Conservation (phyloP, 257 asterid genomes). For the Gentiana macrophylla region DNA sequence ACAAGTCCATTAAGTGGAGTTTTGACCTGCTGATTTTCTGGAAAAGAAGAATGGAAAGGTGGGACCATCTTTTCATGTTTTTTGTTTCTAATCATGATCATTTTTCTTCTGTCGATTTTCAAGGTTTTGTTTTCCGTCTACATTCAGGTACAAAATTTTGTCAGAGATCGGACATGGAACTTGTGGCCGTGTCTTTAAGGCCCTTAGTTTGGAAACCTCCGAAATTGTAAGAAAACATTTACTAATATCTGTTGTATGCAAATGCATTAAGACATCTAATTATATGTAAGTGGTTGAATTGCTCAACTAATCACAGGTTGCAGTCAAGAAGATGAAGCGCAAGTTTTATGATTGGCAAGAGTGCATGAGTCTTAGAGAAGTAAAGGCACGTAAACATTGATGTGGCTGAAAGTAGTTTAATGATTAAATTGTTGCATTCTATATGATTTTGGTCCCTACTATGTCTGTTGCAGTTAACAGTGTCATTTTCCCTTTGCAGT, state of each 20-base stretch:
- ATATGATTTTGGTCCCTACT: background rate
- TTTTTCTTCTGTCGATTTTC: conserved; percentile 10
- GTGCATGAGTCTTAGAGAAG: conserved; percentile 80
- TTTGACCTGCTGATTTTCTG: conserved; percentile 17
- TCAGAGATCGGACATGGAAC: conserved; percentile 91
- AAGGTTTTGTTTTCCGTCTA: conserved; percentile 12
- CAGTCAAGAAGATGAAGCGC: conserved; percentile 90
- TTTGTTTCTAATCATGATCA: background rate
- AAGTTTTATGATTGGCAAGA: conserved; percentile 85
- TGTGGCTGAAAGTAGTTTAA: background rate
- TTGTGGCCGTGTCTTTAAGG: conserved; percentile 86
- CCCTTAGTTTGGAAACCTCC: conserved; percentile 57
- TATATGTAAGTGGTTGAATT: too few species aligned
- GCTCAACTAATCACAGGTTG: conserved; percentile 44
- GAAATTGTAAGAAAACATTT: conserved; percentile 57
- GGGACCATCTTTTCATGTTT: conserved; percentile 12
- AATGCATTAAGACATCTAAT: too few species aligned
- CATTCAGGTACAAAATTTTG: conserved; percentile 65
- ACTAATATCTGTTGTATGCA: background rate
- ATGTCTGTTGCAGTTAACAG: conserved; percentile 9
- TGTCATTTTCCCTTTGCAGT: conserved; percentile 33
- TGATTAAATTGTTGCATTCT: background rate
- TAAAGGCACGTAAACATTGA: conserved; percentile 40
- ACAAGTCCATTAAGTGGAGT: conserved; percentile 42
- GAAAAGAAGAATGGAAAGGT: conserved; percentile 66